These are phyloP conservation scores for Pelagophyceae sp. DNA, from an alignment of 352 stramenopile species.

Conservation along the genomic window DNA sequence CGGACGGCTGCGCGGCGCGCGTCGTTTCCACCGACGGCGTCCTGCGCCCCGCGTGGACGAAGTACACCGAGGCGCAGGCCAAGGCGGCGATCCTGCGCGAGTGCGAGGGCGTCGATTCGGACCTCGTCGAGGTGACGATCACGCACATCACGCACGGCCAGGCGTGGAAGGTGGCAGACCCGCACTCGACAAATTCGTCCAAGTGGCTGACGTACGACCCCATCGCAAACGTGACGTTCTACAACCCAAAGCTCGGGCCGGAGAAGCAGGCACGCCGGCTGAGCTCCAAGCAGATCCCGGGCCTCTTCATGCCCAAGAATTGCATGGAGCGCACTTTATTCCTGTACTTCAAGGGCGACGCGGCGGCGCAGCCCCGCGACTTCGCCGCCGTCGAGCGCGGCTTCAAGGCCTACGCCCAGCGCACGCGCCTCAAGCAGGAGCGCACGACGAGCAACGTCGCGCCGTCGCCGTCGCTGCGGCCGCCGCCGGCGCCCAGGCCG, in stretches of 20 bases:
- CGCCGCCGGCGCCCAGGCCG: not conserved
- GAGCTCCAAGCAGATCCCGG: not conserved
- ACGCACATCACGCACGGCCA: not conserved
- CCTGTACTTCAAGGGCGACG: not conserved
- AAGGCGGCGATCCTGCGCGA: not conserved
- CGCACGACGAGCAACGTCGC: not conserved
- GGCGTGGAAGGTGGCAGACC: not conserved
- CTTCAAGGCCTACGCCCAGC: not conserved
- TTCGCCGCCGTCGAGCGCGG: not conserved
- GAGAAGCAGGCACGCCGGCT: not conserved
- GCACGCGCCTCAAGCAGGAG: not conserved
- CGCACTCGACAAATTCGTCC: not conserved
- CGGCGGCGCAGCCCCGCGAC: not conserved
- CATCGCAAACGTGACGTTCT: conserved; percentile 4
- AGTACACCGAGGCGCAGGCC: not conserved
- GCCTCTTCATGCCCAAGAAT: not conserved
- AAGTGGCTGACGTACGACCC: not conserved
- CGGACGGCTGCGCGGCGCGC: too few species aligned
- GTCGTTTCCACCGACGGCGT: not conserved
- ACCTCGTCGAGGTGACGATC: not conserved
- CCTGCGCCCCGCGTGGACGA: not conserved
- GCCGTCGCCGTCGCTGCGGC: too few species aligned
- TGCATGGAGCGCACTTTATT: not conserved
- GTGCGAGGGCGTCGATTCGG: not conserved
- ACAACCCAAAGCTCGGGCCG: conserved; percentile 6